These are phyloP conservation scores for Rhynchosporium graminicola DNA, from an alignment of 2,329 filamentous ascomycete genomes.

Conservation along the genomic window DNA sequence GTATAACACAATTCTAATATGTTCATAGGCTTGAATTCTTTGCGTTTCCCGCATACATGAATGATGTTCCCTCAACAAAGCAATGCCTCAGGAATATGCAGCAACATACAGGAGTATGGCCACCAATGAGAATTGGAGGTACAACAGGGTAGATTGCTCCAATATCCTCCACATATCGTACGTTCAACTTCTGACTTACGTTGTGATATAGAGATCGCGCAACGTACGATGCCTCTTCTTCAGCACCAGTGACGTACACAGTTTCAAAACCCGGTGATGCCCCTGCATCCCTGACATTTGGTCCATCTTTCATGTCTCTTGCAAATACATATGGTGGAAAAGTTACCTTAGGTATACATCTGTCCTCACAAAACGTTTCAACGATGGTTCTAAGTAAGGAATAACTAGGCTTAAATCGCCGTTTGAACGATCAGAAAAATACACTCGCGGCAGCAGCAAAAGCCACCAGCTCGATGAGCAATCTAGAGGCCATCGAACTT, in stretches of 20 bases:
- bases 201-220: slow-evolving; percentile 48
- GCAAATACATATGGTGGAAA: slow-evolving; percentile 51
- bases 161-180: neutral
- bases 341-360: slow-evolving; percentile 47
- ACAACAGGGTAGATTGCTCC: slow-evolving; percentile 50
- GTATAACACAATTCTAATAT: too few relatives aligned
- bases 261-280: slow-evolving; percentile 51
- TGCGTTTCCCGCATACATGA: slow-evolving; percentile 55
- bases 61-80: slow-evolving; percentile 51
- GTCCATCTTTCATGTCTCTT: slow-evolving; percentile 52
- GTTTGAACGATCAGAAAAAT: slow-evolving; percentile 54
- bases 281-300: slow-evolving; percentile 52
- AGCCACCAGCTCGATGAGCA: slow-evolving; percentile 48
- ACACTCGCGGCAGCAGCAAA: slow-evolving; percentile 53
- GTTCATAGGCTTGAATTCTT: slow-evolving; percentile 54
- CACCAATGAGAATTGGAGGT: slow-evolving; percentile 58
- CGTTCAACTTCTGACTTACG: neutral
- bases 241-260: slow-evolving; percentile 51
- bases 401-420: slow-evolving; percentile 50
- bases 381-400: neutral
- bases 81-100: slow-evolving; percentile 55
- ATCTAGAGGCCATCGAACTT: slow-evolving; percentile 55
- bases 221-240: slow-evolving; percentile 49
- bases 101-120: slow-evolving; percentile 51
- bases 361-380: too few relatives aligned